Base-by-base conservation (phyloP, 1,284 basidiomycete genomes). In the Albatrellus sp. region DNA sequence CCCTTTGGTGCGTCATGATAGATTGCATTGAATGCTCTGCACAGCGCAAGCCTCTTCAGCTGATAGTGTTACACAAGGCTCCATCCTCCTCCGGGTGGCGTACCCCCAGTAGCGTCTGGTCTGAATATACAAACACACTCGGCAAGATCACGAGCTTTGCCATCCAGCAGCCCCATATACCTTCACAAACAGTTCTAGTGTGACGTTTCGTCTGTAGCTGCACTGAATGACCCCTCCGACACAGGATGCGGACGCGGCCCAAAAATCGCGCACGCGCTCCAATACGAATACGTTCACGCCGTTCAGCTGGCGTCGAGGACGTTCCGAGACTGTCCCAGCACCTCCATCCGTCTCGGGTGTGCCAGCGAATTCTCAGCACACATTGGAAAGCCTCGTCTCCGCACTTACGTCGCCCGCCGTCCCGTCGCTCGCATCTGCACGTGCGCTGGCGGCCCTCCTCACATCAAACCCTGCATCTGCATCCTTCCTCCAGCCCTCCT, bases 281-380 rank as follows among this genome's bases (percentile, higher is more conserved):
- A 72, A 70, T 53, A 73, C 71, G 6, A 67, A 59, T 31, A 56
- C 65, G 10, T 64, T 66, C 34, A 43, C 58, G 13, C 59, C 60
- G 44, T 65, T 63, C 48, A 48, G 54, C n/a, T 74, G 72, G 72
- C 66, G 67, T 30, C 63, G 65, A 42, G 57, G 60, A 39, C 65
- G 62, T 51, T 34, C 57, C 42, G 60, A 70, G 11, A 52, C 54
- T 14, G 43, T 47, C 24, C 54, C 48, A n/a, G 37, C 46, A 46
- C 42, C 49, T 52, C 34, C 57, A 14, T 14, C 24, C 5, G 13
- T 29, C 29, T 28, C 34, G 13, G n/a, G 10, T 11, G 32, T 31
- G 8, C 11, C 34, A 20, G 9, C 43, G 13, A 16, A 24, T 30
- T 16, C 31, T 14, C 34, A 19, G 20, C 39, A 12, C 13, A 29